Conservation (phyloP, 345 rosid species). For the Acer campestre region DNA sequence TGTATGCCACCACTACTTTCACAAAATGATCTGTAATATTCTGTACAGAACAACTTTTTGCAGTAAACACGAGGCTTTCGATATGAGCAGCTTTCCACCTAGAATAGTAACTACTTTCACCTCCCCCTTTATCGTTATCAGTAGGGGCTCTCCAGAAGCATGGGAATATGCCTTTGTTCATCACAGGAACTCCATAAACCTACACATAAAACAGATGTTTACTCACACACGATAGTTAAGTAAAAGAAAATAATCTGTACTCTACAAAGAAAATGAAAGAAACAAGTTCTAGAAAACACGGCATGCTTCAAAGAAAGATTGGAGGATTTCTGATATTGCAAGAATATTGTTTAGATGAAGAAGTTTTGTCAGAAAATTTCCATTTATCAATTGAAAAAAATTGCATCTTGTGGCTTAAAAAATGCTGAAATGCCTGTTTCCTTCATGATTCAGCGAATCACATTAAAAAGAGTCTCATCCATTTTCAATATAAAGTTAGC, state of each 20-base stretch:
- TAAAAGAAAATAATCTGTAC: neutral
- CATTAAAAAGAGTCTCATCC: neutral
- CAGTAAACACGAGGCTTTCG: conserved; percentile 50
- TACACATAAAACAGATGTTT: conserved; percentile 28
- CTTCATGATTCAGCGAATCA: neutral
- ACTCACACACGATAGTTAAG: neutral
- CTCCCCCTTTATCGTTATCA: conserved; percentile 98
- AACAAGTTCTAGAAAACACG: neutral
- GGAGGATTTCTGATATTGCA: neutral
- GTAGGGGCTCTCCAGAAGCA: conserved; percentile 98
- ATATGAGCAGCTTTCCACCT: conserved; percentile 77
- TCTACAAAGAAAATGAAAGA: neutral
- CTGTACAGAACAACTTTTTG: conserved; percentile 65
- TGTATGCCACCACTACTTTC: conserved; percentile 54
- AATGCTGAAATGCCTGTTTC: neutral
- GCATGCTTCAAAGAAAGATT: neutral
- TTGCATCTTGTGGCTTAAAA: neutral
- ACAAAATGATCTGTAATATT: conserved; percentile 42
- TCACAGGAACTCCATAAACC: conserved; percentile 71
- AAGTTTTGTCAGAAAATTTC: neutral
- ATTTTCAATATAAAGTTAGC: conserved; percentile 3
- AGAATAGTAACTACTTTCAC: conserved; percentile 65
- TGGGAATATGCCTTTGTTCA: conserved; percentile 76
- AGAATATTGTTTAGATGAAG: neutral
- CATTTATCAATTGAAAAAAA: neutral